Evolutionary conservation across 1,284 basidiomycete species (phyloP).

Genomic region (Marasmius sp.): DNA sequence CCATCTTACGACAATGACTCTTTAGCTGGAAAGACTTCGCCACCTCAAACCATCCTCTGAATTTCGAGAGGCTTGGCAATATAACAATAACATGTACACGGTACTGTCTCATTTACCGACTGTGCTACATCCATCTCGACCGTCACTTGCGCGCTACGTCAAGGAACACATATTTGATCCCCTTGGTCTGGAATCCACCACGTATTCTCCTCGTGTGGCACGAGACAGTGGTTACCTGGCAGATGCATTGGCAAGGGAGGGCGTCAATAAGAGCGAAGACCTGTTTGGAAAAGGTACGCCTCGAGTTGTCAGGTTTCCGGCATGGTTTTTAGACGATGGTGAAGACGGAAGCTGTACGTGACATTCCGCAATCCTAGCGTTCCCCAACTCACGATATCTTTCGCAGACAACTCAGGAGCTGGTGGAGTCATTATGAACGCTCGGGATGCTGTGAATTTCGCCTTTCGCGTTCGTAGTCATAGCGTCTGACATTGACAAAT

Average conservation of each 20-base stretch:
- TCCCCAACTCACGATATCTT: background rate
- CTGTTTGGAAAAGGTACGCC: conserved; percentile 11
- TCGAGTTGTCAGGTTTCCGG: conserved; percentile 1
- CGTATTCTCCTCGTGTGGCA: conserved; percentile 24
- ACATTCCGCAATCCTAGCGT: background rate
- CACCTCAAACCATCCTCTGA: conserved; percentile 20
- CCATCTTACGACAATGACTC: no score
- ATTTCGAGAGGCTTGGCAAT: conserved; percentile 20
- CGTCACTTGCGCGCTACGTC: conserved; percentile 16
- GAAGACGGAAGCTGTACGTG: conserved; percentile 16
- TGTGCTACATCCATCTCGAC: conserved; percentile 4
- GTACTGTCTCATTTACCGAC: conserved; percentile 19
- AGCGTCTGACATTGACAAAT: background rate
- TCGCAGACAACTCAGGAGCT: conserved; percentile 11
- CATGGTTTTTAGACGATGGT: conserved; percentile 4
- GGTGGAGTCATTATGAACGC: conserved; percentile 18
- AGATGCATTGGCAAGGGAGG: conserved; percentile 18
- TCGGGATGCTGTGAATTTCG: conserved; percentile 10
- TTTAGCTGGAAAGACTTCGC: background rate
- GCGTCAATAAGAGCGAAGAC: conserved; percentile 9
- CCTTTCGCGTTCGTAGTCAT: background rate
- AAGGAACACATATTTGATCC: conserved; percentile 19
- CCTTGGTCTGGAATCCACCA: conserved; percentile 22
- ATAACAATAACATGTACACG: conserved; percentile 21
- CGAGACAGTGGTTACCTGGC: conserved; percentile 21